phyloP scores from a whole-genome alignment of 805 yeast genomes.

The Candida arabinofermentans region DNA sequence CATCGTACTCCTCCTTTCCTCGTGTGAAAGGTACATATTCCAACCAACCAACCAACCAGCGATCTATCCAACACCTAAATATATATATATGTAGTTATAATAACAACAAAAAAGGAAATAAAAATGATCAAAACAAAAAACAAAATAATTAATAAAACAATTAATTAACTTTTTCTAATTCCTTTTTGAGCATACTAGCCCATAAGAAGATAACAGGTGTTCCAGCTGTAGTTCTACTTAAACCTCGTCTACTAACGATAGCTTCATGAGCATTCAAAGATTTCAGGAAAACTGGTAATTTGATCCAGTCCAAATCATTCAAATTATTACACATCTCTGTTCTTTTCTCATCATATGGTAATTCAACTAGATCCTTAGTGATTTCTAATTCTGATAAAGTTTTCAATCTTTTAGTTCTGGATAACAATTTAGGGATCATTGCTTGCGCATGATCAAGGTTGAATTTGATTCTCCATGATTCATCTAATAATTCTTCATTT shows the following conservation, averaged over 20 bases:
- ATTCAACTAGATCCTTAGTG: conserved; percentile 11
- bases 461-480: conserved; percentile 1
- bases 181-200: conserved; percentile 27
- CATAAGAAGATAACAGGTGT: conserved; percentile 50
- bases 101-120: too few relatives aligned
- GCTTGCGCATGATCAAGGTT: conserved; percentile 2
- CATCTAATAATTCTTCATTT: neutral
- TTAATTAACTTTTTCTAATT: conserved; percentile 2
- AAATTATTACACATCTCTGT: conserved; percentile 45
- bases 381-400: conserved; percentile 7
- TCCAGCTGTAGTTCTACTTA: conserved; percentile 46
- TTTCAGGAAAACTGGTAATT: conserved; percentile 68
- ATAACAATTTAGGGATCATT: neutral
- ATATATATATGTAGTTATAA: too few relatives aligned
- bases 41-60: too few relatives aligned
- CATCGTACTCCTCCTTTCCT: too few relatives aligned
- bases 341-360: conserved; percentile 24
- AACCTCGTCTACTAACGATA: conserved; percentile 74
- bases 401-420: neutral
- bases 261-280: conserved; percentile 83
- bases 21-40: too few relatives aligned
- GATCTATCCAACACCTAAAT: too few relatives aligned
- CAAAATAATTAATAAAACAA: conserved; percentile 6
- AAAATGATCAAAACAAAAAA: neutral
- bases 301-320: conserved; percentile 68